Evolutionary conservation across 345 rosid genomes (phyloP), one percentile per base, ranked within the genome.

Genomic region (Noccaea caerulescens): DNA sequence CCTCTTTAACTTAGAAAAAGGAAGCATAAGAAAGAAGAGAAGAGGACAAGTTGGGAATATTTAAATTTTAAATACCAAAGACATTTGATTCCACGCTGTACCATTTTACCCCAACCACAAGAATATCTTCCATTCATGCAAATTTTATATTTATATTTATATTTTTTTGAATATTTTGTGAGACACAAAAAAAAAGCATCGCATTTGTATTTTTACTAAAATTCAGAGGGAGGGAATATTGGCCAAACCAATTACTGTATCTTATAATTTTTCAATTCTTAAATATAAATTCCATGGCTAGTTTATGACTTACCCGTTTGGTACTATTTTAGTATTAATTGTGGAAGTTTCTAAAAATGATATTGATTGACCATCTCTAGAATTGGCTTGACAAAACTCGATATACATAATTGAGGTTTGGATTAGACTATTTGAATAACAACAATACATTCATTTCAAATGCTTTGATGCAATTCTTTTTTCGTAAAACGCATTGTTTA

Each of bases 71-170:
- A 37, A 5, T 27, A 54, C 5, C 9, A 4, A 18, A 7, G 68
- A 60, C 80, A 43, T 57, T 36, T 73, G 75, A 82, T 85, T 72
- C 73, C 53, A 46, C 81, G 81, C 54, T 77, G 69, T 70, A 76
- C 73, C 72, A 49, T 67, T 56, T 73, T 36, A 59, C 58, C 58
- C 56, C 72, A 46, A 62, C 77, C 53, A 47, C 68, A 65, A 49
- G 78, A 75, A 68, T 68, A 68, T 68, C 37, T 43, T 53, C 43
- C 63, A 60, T 67, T 58, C 78, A 74, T 51, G 67, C 77, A 25
- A 38, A 4, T 49, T 70, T 50, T 32, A 18, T 53, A 4, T 58
- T 7, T 27, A 27, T 27, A 27, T 27, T 46, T n/a, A n/a, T n/a
- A n/a, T n/a, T n/a, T 10, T 18, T 14, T 16, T 11, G 8, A 46